Evolutionary conservation across 345 rosid species (phyloP), one percentile per base, ranked within the genome.

Genomic region (Eutrema japonicum): DNA sequence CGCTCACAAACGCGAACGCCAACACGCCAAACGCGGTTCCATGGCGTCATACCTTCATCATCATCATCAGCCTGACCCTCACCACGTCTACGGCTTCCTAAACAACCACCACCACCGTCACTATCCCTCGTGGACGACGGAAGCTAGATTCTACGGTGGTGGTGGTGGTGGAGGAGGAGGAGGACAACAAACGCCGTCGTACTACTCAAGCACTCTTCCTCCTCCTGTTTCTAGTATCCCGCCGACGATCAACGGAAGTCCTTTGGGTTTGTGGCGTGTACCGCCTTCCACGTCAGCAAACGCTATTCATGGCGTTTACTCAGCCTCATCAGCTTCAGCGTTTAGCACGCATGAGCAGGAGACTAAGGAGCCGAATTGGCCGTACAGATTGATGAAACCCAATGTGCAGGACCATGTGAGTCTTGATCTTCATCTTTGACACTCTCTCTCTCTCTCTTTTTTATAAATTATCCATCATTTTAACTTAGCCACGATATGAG

Each of bases 1-100:
- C 89, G 99, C 99, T 4, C 99, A 94, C 86, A 94, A 94, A 76
- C 83, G 99, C 54, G 99, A 94, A 74, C 90, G 99, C 33, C 98
- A 94, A 67, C 86, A 94, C 70, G 98, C 96, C 2, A 94, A 94
- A 69, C 88, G 95, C 49, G 96, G 86, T 14, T 86, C 96, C 4
- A 81, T 89, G 55, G 81, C 93, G 0, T 81, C 93, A 9, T 85
- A 89, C 88, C 83, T 66, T 70, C 88, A 70, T 55, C 79, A 46
- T 49, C 72, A 59, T 46, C 72, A 84, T 18, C 81, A 76, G 43
- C 63, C 83, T 82, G 78, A 87, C 74, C 85, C 80, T 49, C 70
- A 83, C 49, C 89, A 88, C 32, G 85, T 91, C 45, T 76, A 77
- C 54, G 67, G 80, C 54, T 70, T 53, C 72, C 52, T 63, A 47